Conservation (phyloP, 768 basidiomycete species). For the Leccinum olivaceopallidum region DNA sequence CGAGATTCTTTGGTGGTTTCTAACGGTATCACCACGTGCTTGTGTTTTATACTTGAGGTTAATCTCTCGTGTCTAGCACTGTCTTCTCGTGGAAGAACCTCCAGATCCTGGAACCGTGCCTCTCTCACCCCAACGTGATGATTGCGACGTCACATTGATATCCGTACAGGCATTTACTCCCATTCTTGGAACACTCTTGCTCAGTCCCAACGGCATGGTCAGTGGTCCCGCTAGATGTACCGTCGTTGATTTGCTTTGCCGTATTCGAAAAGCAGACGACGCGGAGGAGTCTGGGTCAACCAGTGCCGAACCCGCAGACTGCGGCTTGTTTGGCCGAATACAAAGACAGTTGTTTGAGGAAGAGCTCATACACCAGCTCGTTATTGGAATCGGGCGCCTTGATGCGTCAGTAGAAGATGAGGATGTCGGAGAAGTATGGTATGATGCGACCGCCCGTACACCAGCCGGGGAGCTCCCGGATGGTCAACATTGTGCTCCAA, state of each 20-base stretch:
- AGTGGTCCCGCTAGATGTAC: conserved; percentile 72
- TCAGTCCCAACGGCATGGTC: conserved; percentile 75
- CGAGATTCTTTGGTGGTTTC: conserved; percentile 91
- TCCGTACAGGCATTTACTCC: conserved; percentile 89
- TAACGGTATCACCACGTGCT: conserved; percentile 47
- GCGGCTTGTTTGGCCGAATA: conserved; percentile 49
- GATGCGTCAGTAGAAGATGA: conserved; percentile 42
- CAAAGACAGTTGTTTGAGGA: conserved; percentile 71
- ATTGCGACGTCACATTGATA: conserved; percentile 44
- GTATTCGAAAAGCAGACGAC: conserved; percentile 65
- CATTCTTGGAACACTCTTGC: conserved; percentile 83
- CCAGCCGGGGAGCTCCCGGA: conserved; percentile 31
- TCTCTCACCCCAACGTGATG: conserved; percentile 15
- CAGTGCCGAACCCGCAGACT: conserved; percentile 31
- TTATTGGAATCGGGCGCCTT: conserved; percentile 86
- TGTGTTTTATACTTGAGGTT: conserved; percentile 1
- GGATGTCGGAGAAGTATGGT: conserved; percentile 35
- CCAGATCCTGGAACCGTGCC: conserved; percentile 17
- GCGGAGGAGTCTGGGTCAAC: conserved; percentile 36
- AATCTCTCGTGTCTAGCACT: conserved; percentile 46
- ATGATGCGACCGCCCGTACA: conserved; percentile 33
- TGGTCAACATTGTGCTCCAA: conserved; percentile 15
- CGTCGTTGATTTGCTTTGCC: conserved; percentile 74
- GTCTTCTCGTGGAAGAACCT: conserved; percentile 58
- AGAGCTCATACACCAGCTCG: conserved; percentile 83